phyloP scores from a whole-genome alignment of 1,284 basidiomycete genomes.

The Leccinum subfulvum region DNA sequence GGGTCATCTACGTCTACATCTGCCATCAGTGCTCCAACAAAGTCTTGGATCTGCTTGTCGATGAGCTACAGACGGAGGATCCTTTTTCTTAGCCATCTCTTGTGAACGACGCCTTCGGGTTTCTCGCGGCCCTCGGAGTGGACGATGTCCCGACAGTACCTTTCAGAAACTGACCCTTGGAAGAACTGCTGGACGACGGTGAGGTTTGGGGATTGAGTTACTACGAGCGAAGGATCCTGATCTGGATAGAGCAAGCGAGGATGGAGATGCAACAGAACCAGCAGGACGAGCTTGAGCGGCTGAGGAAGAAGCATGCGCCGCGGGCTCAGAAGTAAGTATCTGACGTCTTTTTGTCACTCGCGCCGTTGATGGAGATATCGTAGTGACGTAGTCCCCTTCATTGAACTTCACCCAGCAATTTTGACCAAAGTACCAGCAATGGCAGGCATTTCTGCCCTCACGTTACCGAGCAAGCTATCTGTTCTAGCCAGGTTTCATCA shows the following conservation, averaged over 20 bases:
- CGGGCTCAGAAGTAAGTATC: conserved; percentile 25
- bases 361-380: too few species aligned
- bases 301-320: conserved; percentile 35
- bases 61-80: background rate
- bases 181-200: conserved; percentile 35
- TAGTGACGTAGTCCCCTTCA: too few species aligned
- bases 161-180: conserved; percentile 35
- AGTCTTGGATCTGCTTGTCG: background rate
- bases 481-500: too few species aligned
- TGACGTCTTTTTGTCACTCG: too few species aligned
- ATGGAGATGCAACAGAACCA: conserved; percentile 33
- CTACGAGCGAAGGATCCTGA: conserved; percentile 35
- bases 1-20: background rate
- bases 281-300: conserved; percentile 37
- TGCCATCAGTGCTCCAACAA: background rate
- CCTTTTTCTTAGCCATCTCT: conserved; percentile 9
- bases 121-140: conserved; percentile 38
- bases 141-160: conserved; percentile 36
- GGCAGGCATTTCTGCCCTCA: too few species aligned
- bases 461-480: too few species aligned
- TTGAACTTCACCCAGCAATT: too few species aligned
- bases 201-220: conserved; percentile 46
- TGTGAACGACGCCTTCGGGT: conserved; percentile 24
- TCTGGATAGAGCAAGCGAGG: conserved; percentile 22
- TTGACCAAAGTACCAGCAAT: too few species aligned